These are phyloP conservation scores for Penicillium ucsense DNA, from an alignment of 495 filamentous ascomycete genomes.

Conservation along the genomic window DNA sequence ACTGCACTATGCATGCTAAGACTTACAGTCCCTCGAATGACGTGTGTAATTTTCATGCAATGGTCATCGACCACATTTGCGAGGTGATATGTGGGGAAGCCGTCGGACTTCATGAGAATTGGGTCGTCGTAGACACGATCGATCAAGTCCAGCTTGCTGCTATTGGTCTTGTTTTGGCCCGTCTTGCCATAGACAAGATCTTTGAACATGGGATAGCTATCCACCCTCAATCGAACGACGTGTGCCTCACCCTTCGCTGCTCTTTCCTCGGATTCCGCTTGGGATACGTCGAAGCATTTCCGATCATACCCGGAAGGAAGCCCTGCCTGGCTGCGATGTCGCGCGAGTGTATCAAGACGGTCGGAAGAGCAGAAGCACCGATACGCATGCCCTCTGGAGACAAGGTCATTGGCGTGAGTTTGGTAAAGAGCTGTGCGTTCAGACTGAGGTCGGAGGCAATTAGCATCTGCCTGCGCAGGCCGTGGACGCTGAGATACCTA, in stretches of 20 bases:
- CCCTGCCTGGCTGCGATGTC: constrained; percentile 47
- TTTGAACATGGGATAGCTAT: constrained; percentile 47
- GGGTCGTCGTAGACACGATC: constrained; percentile 59
- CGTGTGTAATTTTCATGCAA: constrained; percentile 88
- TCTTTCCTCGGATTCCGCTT: constrained; percentile 56
- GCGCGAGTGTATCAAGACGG: constrained; percentile 54
- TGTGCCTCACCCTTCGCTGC: constrained; percentile 59
- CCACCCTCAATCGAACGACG: constrained; percentile 64
- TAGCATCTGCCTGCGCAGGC: neutral
- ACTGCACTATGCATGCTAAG: neutral
- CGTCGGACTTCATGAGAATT: constrained; percentile 82
- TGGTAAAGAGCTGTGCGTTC: constrained; percentile 68
- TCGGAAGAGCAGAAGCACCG: constrained; percentile 83
- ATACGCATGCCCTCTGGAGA: constrained; percentile 68
- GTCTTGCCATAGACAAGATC: constrained; percentile 73
- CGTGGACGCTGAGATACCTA: constrained; percentile 20
- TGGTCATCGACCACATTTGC: constrained; percentile 97
- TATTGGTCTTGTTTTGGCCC: constrained; percentile 37
- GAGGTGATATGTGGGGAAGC: constrained; percentile 89
- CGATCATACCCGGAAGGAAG: constrained; percentile 66
- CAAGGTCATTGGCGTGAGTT: constrained; percentile 58
- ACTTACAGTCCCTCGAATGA: constrained; percentile 74
- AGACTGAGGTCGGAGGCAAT: constrained; percentile 44
- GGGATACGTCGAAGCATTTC: constrained; percentile 56
- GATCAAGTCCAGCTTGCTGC: constrained; percentile 30